Conservation (phyloP, 495 filamentous ascomycete species). For the Neurospora sp. region DNA sequence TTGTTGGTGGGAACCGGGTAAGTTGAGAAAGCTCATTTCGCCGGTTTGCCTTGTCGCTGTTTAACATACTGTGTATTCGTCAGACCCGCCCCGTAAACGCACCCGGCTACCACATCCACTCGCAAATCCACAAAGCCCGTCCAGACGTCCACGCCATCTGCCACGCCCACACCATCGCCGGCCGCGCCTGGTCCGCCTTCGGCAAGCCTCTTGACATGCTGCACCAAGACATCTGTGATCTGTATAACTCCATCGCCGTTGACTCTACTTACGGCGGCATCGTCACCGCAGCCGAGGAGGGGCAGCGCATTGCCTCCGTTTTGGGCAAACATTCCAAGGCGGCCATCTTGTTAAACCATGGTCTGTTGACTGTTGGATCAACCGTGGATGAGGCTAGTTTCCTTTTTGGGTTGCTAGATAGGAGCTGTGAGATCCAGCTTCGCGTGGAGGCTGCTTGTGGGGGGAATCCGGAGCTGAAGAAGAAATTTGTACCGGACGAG, state of each 20-base stretch:
- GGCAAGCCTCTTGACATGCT: slow-evolving; percentile 48
- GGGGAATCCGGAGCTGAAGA: slow-evolving; percentile 23
- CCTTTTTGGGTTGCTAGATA: slow-evolving; percentile 41
- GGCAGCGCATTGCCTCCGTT: slow-evolving; percentile 37
- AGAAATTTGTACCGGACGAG: slow-evolving; percentile 37
- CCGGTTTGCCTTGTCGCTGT: background rate
- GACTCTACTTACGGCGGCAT: slow-evolving; percentile 48
- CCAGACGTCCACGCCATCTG: slow-evolving; percentile 44
- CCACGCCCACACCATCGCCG: slow-evolving; percentile 44
- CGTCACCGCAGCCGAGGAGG: slow-evolving; percentile 41
- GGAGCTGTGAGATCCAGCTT: slow-evolving; percentile 41
- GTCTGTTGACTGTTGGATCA: slow-evolving; percentile 41
- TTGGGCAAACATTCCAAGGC: slow-evolving; percentile 36
- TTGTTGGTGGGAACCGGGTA: slow-evolving; percentile 37
- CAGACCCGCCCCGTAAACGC: slow-evolving; percentile 41
- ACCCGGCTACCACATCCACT: slow-evolving; percentile 61
- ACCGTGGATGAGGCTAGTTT: slow-evolving; percentile 48
- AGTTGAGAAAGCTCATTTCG: background rate
- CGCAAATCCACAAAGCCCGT: slow-evolving; percentile 43
- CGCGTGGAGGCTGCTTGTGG: slow-evolving; percentile 36
- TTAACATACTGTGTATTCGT: background rate
- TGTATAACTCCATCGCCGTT: slow-evolving; percentile 41
- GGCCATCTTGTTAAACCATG: slow-evolving; percentile 45
- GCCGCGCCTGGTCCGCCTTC: slow-evolving; percentile 44
- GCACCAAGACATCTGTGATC: slow-evolving; percentile 45